Evolutionary conservation across 2,329 filamentous ascomycete genomes (phyloP), one percentile per base, ranked within the genome.

Genomic region (Phaeosphaeria sp.): DNA sequence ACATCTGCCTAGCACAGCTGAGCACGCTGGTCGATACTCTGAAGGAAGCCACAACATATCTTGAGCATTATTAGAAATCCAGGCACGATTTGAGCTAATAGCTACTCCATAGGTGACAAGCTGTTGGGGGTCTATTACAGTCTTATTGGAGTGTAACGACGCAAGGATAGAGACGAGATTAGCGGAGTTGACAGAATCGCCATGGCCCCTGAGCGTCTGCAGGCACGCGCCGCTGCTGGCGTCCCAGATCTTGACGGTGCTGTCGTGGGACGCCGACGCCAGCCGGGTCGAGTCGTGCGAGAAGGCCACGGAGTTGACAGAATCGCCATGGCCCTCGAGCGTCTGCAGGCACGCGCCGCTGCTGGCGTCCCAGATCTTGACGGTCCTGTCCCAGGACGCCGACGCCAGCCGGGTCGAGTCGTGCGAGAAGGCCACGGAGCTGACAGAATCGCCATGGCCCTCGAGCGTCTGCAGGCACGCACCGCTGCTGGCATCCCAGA

Each of bases 291-390:
- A 55, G 53, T 69, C 53, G 43, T 21, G 57, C 6, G 63, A 67
- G 59, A 71, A 65, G 18, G 61, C 61, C 21, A 71, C 59, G 7
- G 51, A 63, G 7, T 1, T 44, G 46, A 71, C 55, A 7, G 2
- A 21, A 33, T 21, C 20, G 39, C 39, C 53, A 49, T 68, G 57
- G 27, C 57, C 59, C 53, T 66, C 59, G 30, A 36, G 30, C 30
- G 30, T 36, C 15, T 36, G 30, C 15, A 36, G 6, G 30, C 30
- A 36, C 6, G 15, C 30, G 30, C 30, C 15, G 30, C 15, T 36
- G 30, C 15, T 13, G 30, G 11, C 15, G 30, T 13, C n/a, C n/a
- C n/a, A n/a, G n/a, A n/a, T n/a, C n/a, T n/a, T n/a, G n/a, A n/a
- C n/a, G n/a, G n/a, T n/a, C n/a, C n/a, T n/a, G n/a, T n/a, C n/a